Evolutionary conservation across 2,329 filamentous ascomycete genomes (phyloP).

Genomic region (Aspergillus sojae): DNA sequence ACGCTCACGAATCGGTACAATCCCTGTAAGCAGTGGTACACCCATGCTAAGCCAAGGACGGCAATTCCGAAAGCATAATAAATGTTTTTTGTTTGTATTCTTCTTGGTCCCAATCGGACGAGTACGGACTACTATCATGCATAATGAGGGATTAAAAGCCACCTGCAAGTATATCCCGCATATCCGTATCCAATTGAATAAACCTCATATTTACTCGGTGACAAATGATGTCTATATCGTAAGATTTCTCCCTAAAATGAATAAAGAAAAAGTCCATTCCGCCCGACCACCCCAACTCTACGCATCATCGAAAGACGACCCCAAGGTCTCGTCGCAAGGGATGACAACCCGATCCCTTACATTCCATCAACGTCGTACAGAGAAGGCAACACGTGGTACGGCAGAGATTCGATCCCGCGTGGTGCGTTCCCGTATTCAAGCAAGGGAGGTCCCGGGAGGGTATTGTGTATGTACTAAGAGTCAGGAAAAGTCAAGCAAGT

Average conservation of each 20-base stretch:
- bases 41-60: background rate
- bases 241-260: background rate
- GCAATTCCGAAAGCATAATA: background rate
- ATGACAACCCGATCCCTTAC: background rate
- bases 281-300: background rate
- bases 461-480: background rate
- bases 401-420: background rate
- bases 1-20: background rate
- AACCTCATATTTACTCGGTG: no score
- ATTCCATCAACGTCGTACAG: background rate
- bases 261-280: background rate
- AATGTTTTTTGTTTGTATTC: background rate
- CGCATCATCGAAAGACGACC: background rate
- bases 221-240: background rate
- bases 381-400: background rate
- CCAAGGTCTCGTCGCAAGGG: no score
- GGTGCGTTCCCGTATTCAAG: background rate
- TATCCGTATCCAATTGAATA: no score
- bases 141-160: background rate
- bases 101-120: background rate
- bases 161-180: no score
- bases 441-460: background rate
- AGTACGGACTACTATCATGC: background rate
- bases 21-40: background rate
- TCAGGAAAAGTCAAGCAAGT: background rate